A percentile compares a stretch with the other conserved stretches of the same genome.
These are phyloP conservation scores for Arabidopsis thaliana DNA, from an alignment of 345 rosid species.

Conservation along the genomic window DNA sequence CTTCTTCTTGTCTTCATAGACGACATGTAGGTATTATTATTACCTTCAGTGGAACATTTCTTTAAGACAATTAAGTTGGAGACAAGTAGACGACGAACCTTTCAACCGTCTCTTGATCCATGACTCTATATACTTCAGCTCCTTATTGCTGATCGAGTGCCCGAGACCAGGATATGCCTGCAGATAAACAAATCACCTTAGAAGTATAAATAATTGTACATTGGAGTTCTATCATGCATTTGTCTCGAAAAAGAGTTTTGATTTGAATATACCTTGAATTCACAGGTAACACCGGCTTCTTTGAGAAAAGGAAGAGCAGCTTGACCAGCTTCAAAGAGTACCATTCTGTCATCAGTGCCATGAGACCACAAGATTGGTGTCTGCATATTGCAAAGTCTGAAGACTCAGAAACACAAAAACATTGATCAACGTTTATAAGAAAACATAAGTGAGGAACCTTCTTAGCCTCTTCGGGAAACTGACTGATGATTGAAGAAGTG, in stretches of 20 bases:
- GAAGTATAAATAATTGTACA: neutral
- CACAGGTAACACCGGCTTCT: slow-evolving; percentile 72
- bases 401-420: slow-evolving; percentile 21
- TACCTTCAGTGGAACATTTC: neutral
- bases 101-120: slow-evolving; percentile 69
- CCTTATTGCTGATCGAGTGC: slow-evolving; percentile 63
- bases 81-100: slow-evolving; percentile 49
- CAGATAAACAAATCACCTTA: slow-evolving; percentile 8
- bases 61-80: neutral
- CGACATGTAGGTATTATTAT: neutral
- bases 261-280: slow-evolving; percentile 66
- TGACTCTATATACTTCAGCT: slow-evolving; percentile 61
- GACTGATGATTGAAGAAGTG: slow-evolving; percentile 55
- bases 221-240: neutral
- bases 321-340: slow-evolving; percentile 84
- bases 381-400: slow-evolving; percentile 47
- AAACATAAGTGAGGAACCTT: slow-evolving; percentile 49
- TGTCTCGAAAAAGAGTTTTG: neutral
- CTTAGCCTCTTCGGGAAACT: slow-evolving; percentile 62
- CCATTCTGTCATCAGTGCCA: slow-evolving; percentile 66
- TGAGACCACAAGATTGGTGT: slow-evolving; percentile 85
- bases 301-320: slow-evolving; percentile 78
- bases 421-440: neutral
- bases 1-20: slow-evolving; percentile 4
- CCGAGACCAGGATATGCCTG: slow-evolving; percentile 75